These are phyloP conservation scores for Capronia epimyces DNA, from an alignment of 2,329 filamentous ascomycete genomes.

Conservation along the genomic window DNA sequence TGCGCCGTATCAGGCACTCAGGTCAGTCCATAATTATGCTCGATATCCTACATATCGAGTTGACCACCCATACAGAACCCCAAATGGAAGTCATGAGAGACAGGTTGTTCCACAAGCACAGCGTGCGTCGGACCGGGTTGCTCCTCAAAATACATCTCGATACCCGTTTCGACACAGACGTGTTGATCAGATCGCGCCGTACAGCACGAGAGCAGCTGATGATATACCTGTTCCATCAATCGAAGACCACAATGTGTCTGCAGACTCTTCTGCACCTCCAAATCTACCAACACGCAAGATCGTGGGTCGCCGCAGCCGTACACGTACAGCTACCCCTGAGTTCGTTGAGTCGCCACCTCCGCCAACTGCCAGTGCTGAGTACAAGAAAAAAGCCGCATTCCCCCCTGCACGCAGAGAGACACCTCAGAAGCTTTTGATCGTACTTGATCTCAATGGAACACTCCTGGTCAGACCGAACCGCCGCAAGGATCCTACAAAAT, in stretches of 20 bases:
- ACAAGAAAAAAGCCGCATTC: conserved; percentile 53
- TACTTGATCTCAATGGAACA: conserved; percentile 92
- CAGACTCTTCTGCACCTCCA: background rate
- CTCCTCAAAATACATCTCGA: background rate
- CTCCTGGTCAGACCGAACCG: conserved; percentile 64
- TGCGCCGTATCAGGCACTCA: conserved; percentile 19
- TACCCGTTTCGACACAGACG: conserved; percentile 14
- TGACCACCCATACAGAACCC: conserved; percentile 27
- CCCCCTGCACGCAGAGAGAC: conserved; percentile 39
- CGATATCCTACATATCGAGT: conserved; percentile 29
- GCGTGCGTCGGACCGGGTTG: background rate
- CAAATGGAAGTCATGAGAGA: conserved; percentile 16
- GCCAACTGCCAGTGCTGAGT: conserved; percentile 56
- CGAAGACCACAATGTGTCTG: conserved; percentile 1
- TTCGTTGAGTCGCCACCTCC: conserved; percentile 32
- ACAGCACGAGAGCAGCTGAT: conserved; percentile 7
- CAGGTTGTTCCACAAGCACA: conserved; percentile 12
- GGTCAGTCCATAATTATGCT: conserved; percentile 27
- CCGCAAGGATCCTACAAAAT: conserved; percentile 46
- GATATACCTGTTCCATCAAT: conserved; percentile 15
- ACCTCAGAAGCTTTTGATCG: conserved; percentile 65
- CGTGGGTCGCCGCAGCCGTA: background rate
- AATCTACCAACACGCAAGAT: conserved; percentile 5
- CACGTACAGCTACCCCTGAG: conserved; percentile 1
- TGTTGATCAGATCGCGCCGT: conserved; percentile 11